Evolutionary conservation across 805 yeast genomes (phyloP), one percentile per base, ranked within the genome.

Genomic region (Brettanomyces nanus): DNA sequence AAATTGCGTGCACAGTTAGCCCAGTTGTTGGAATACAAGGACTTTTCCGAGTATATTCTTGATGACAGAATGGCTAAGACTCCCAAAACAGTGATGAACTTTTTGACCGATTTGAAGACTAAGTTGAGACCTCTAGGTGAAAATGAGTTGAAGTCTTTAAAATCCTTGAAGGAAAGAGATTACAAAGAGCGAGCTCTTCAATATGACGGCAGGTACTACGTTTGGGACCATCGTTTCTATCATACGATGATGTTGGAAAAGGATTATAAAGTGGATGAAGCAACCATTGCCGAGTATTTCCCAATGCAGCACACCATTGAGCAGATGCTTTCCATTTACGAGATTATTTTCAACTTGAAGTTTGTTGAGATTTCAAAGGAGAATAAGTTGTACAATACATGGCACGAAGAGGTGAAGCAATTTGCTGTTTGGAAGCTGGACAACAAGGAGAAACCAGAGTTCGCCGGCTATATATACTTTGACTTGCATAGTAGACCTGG

Each of bases 401-500:
- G 95, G 95, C 89, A 85, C 52, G 72, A 69, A 39, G 95, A 85
- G 54, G 92, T 83, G 14, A 75, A 74, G 44, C 81, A 77, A 51
- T 75, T 75, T 52, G 76, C 83, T 3, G 86, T 82, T 37, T 83
- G 83, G 80, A 69, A 71, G 44, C 61, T 71, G 50, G 85, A 79
- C 46, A 57, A 68, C 30, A 53, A 55, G 21, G 47, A 54, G n/a
- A 45, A 48, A 1, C 77, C 78, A 13, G 71, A 66, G 42, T 85
- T 85, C 60, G 71, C 75, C 41, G 95, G 95, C 22, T 80, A 84
- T 74, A 60, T 85, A 33, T 81, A 77, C 59, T 75, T 85, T 45
- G 95, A 85, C 57, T 62, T 85, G 51, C 89, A 83, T 56, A 94
- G 95, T 46, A 73, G 95, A 53, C 81, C 78, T 40, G 90, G 90